Conservation (phyloP, 1,284 basidiomycete species). For the Bondarzewia mesenterica region DNA sequence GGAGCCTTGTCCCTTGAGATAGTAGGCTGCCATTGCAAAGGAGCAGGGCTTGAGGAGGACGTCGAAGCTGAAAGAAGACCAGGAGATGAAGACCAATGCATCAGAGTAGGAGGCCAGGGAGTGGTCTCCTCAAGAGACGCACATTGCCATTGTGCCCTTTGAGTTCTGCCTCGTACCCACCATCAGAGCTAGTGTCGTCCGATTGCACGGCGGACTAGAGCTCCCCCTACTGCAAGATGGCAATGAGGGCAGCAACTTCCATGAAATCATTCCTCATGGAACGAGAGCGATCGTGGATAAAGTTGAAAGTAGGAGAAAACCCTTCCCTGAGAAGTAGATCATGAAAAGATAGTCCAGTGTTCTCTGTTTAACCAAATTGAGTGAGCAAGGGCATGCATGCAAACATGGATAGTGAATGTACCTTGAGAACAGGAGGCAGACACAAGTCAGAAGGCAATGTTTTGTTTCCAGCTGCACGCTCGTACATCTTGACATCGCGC, state of each 20-base stretch:
- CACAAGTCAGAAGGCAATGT: conserved; percentile 88
- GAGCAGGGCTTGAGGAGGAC: conserved; percentile 52
- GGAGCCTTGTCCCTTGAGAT: no score
- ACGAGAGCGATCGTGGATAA: conserved; percentile 89
- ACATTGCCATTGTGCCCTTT: conserved; percentile 70
- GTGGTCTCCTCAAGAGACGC: conserved; percentile 44
- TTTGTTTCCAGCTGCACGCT: conserved; percentile 91
- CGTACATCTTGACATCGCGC: conserved; percentile 91
- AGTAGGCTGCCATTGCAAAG: no score
- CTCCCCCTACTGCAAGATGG: conserved; percentile 45
- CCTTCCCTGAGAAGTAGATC: conserved; percentile 64
- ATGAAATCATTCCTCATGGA: conserved; percentile 92
- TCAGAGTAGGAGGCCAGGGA: conserved; percentile 33
- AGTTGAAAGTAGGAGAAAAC: conserved; percentile 69
- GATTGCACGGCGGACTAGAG: conserved; percentile 45
- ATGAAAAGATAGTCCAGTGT: no score
- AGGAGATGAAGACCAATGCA: conserved; percentile 46
- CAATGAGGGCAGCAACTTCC: no score
- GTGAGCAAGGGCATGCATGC: no score
- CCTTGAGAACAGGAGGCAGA: conserved; percentile 79
- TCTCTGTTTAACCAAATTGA: no score
- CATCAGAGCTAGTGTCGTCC: conserved; percentile 69
- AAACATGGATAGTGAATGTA: conserved; percentile 31
- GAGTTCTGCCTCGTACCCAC: conserved; percentile 69
- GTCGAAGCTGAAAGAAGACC: conserved; percentile 52